Conservation (phyloP, 2,329 filamentous ascomycete genomes). For the Periconia sp. region DNA sequence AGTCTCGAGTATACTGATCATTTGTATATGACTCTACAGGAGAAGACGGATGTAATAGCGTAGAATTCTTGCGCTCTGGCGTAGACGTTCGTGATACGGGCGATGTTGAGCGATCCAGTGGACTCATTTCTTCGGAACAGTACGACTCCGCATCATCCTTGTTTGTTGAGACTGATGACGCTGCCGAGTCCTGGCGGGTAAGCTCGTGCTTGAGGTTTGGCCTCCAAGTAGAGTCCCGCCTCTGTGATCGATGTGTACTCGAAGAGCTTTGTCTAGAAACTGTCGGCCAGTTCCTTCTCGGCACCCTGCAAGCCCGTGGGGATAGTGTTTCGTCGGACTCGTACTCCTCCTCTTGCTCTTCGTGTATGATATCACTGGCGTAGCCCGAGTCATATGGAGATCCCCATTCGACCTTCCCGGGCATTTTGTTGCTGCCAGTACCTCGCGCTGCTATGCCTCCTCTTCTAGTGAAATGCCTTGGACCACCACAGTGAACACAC, state of each 20-base stretch:
- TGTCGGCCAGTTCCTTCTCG: constrained; percentile 4
- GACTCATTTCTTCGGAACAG: constrained; percentile 3
- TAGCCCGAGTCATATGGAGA: constrained; percentile 21
- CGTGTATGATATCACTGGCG: constrained; percentile 18
- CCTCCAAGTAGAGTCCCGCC: constrained; percentile 22
- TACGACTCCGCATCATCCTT: constrained; percentile 6
- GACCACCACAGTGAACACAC: constrained; percentile 21
- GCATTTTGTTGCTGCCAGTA: constrained; percentile 9
- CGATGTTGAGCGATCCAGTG: constrained; percentile 7
- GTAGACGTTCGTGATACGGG: constrained; percentile 10
- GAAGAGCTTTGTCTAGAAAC: constrained; percentile 8
- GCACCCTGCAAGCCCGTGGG: constrained; percentile 14
- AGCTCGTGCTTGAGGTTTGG: constrained; percentile 29
- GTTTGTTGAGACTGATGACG: constrained; percentile 11
- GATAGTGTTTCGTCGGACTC: constrained; percentile 15
- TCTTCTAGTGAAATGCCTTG: constrained; percentile 25
- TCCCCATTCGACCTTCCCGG: constrained; percentile 8
- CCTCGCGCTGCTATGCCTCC: constrained; percentile 31
- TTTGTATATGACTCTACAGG: constrained; percentile 5
- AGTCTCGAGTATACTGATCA: neutral
- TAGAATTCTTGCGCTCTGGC: constrained; percentile 12
- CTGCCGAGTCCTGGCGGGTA: constrained; percentile 8
- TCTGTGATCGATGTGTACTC: constrained; percentile 13
- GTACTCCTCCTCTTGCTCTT: constrained; percentile 18
- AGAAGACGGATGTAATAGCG: constrained; percentile 25